Evolutionary conservation across 2,329 filamentous ascomycete species (phyloP).

Genomic region (Whalleya microplaca): DNA sequence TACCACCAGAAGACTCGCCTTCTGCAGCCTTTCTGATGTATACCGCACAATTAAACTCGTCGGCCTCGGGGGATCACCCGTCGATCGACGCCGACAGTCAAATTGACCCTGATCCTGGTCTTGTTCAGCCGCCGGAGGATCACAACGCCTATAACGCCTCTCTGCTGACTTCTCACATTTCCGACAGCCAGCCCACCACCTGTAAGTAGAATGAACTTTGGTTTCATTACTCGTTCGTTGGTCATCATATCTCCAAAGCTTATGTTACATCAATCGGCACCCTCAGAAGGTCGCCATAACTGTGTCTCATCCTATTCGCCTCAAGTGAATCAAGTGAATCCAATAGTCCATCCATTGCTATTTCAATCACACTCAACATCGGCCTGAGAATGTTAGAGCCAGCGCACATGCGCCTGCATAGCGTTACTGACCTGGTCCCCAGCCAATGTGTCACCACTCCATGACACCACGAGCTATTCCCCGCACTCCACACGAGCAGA

Average conservation of each 20-base stretch:
- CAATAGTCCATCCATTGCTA: not conserved
- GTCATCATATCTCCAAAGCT: constrained; percentile 4
- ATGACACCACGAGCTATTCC: constrained; percentile 35
- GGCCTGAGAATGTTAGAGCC: constrained; percentile 7
- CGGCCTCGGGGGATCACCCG: constrained; percentile 27
- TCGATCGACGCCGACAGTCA: constrained; percentile 23
- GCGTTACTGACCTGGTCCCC: constrained; percentile 17
- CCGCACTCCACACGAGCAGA: constrained; percentile 35
- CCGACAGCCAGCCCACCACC: constrained; percentile 13
- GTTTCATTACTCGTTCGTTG: not conserved
- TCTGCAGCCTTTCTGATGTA: constrained; percentile 19
- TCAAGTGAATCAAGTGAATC: constrained; percentile 14
- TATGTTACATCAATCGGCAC: constrained; percentile 5
- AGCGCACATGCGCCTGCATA: constrained; percentile 8
- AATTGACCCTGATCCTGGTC: constrained; percentile 8
- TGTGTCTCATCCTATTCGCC: constrained; percentile 2
- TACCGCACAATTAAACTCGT: constrained; percentile 24
- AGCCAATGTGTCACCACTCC: constrained; percentile 29
- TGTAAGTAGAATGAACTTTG: constrained; percentile 17
- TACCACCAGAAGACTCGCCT: too few relatives aligned
- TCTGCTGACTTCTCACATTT: constrained; percentile 7
- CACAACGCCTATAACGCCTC: constrained; percentile 9
- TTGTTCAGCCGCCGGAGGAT: constrained; percentile 14
- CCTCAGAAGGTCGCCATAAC: constrained; percentile 8
- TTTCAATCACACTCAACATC: not conserved